Percentiles rank a stretch among this genome's conserved stretches.
Conservation (phyloP, 2,329 filamentous ascomycete genomes). For the Blumeria hordei region DNA sequence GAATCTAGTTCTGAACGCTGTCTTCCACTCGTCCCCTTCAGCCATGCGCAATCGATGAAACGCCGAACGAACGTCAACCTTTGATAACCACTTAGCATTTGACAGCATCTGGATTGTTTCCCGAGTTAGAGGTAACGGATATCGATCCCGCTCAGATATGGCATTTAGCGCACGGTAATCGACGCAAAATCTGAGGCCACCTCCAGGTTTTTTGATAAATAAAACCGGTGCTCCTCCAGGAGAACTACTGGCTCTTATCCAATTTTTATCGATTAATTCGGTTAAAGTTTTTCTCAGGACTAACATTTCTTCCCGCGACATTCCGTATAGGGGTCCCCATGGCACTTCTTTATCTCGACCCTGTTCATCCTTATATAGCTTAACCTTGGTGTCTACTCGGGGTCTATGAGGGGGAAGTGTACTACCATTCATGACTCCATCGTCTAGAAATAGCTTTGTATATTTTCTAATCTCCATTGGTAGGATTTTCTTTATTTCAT, state of each 20-base stretch:
- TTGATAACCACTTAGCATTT: neutral
- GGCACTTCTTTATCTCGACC: neutral
- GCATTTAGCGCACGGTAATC: neutral
- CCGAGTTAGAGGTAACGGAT: neutral
- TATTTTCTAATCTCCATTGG: neutral
- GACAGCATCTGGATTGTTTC: neutral
- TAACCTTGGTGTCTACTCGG: neutral
- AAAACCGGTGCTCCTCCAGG: neutral
- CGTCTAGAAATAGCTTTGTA: neutral
- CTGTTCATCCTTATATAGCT: neutral
- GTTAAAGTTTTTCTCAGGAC: neutral
- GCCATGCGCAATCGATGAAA: neutral
- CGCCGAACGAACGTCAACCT: neutral
- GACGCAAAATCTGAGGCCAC: neutral
- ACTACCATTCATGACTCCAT: neutral
- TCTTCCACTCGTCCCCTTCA: neutral
- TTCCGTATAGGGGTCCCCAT: neutral
- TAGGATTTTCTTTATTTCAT: neutral
- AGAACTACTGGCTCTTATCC: neutral
- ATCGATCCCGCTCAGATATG: neutral
- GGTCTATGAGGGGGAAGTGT: neutral
- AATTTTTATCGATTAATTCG: neutral
- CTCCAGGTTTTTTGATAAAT: neutral
- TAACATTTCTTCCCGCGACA: neutral
- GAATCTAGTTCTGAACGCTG: neutral